Base-by-base conservation (phyloP, 2,329 filamentous ascomycete genomes). In the Sclerotinia minor region DNA sequence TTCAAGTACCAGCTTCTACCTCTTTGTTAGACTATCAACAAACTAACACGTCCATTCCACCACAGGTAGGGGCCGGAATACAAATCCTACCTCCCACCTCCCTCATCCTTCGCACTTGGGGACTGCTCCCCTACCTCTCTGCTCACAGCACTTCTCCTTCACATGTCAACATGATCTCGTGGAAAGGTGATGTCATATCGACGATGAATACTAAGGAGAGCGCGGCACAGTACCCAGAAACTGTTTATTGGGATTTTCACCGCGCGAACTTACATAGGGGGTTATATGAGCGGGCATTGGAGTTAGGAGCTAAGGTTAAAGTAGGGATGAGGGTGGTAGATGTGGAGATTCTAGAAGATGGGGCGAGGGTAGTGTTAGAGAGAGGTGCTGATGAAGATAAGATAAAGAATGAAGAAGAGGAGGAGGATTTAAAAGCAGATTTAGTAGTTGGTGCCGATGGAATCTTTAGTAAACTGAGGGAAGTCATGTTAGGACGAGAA, bases 91-190 rank as follows among this genome's bases (percentile, higher is more conserved):
- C 75, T 13, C 75, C 75, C 49, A 68, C 68, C 32, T 71, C 65
- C 32, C 70, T 70, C 0, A 67, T 76, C 19, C 68, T 77, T 2
- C 71, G 72, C 49, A 49, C 45, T 52, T 76, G 74, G 74, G 74
- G 73, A 13, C 64, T 76, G 47, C 57, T 67, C 13, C 47, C 64
- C 15, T 24, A 55, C 6, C 69, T 74, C 26, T 66, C 64, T 7
- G 32, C 64, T 24, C 70, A 70, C 54, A 68, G 70, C 7, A 74
- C 73, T 1, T 68, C 59, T 19, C 83, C 77, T 85, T 7, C 79
- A 79, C 11, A 81, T 85, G 21, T 82, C 81, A 72, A 80, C 82
- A 54, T 89, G 85, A 74, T 79, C 79, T 9, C 81, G 82, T 60
- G 73, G 73, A 71, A 73, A 61, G 70, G 73, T 2, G 63, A 6